Percentiles rank a stretch among this genome's conserved stretches.
Conservation (phyloP, 192 early-diverging fungal species). For the Coemansia sp. region DNA sequence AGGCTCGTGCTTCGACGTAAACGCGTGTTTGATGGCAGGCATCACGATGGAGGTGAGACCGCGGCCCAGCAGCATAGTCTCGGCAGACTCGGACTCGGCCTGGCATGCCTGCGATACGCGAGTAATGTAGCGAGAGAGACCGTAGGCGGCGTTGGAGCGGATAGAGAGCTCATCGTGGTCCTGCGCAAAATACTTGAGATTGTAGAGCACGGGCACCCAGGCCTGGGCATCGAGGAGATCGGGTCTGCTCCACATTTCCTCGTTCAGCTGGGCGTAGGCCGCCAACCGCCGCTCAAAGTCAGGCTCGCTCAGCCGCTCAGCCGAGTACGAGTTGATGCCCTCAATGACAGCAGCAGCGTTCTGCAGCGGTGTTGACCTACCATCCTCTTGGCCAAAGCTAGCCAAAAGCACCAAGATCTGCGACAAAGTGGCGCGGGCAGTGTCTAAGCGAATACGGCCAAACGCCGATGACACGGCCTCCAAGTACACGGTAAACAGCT, state of each 20-base stretch:
- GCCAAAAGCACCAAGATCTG: conserved; percentile 66
- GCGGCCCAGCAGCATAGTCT: conserved; percentile 13
- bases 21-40: conserved; percentile 38
- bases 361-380: conserved; percentile 12
- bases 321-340: conserved; percentile 80
- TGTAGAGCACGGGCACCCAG: conserved; percentile 90
- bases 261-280: conserved; percentile 71
- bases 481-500: conserved; percentile 62
- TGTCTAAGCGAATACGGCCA: conserved; percentile 60
- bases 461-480: conserved; percentile 69
- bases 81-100: conserved; percentile 12
- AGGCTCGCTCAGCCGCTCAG: conserved; percentile 73
- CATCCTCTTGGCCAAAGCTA: conserved; percentile 41
- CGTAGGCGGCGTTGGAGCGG: conserved; percentile 75
- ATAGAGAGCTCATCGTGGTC: conserved; percentile 86
- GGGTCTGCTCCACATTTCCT: conserved; percentile 57
- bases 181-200: conserved; percentile 77
- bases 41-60: conserved; percentile 25
- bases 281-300: conserved; percentile 83
- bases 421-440: conserved; percentile 63
- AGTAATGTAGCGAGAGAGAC: conserved; percentile 70
- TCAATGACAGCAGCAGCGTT: conserved; percentile 58
- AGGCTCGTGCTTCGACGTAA: conserved; percentile 29
- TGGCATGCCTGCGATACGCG: conserved; percentile 36
- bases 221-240: conserved; percentile 61